phyloP scores from a whole-genome alignment of 2,329 filamentous ascomycete species.

The Gnomoniopsis smithogilvyi region DNA sequence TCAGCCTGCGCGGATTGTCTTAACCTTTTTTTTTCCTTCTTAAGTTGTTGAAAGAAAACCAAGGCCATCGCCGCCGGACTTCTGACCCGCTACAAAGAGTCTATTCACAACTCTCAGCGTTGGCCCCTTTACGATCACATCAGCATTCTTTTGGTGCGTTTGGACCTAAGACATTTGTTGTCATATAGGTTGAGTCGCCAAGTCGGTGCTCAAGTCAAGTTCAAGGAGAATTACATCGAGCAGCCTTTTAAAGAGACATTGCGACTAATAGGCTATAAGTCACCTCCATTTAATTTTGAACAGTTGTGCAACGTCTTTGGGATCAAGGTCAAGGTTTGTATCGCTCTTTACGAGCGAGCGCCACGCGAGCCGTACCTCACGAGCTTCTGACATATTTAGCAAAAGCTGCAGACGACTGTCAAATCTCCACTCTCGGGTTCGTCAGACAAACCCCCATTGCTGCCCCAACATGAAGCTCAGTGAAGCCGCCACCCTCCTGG shows the following conservation, averaged over 20 bases:
- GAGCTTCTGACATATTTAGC: neutral
- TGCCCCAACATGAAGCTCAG: constrained; percentile 8
- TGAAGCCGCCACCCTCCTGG: neutral
- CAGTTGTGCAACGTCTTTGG: neutral
- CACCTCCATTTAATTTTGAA: neutral
- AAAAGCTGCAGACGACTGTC: neutral
- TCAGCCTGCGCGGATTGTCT: neutral
- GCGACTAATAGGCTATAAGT: neutral
- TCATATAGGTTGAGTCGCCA: neutral
- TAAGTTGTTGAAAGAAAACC: neutral
- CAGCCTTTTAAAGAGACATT: neutral
- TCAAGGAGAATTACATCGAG: neutral
- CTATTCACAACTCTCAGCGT: neutral
- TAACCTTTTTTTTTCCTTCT: neutral
- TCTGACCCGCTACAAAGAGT: neutral
- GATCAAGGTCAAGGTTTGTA: neutral
- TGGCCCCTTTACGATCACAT: too few relatives aligned
- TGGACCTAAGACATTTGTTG: neutral
- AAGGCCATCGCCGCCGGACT: neutral
- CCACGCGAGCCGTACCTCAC: neutral
- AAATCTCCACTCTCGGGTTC: too few relatives aligned
- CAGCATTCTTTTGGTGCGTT: neutral
- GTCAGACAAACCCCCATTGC: neutral
- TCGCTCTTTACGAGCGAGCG: neutral
- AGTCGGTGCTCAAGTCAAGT: neutral